These are phyloP conservation scores for Solanum chmielewskii DNA, from an alignment of 257 asterid species.

Conservation along the genomic window DNA sequence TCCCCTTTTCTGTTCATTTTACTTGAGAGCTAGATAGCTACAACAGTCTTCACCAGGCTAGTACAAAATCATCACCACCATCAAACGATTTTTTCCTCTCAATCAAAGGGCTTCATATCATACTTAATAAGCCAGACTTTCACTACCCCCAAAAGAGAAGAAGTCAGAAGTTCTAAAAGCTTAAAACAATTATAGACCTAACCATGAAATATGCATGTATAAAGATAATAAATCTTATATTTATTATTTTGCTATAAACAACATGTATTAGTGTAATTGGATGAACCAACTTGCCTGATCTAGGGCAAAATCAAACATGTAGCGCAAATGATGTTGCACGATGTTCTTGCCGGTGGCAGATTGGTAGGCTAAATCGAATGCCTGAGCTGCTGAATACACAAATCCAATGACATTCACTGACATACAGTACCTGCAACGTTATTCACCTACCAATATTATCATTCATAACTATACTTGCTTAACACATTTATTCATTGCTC, in stretches of 20 bases:
- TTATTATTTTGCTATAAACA: not conserved
- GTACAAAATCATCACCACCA: not conserved
- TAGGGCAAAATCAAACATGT: constrained; percentile 48
- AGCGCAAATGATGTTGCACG: constrained; percentile 27
- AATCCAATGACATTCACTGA: constrained; percentile 62
- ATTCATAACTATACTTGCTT: not conserved
- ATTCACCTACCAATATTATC: constrained; percentile 6
- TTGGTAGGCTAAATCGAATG: constrained; percentile 32
- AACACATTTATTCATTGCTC: not conserved
- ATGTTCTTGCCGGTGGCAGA: constrained; percentile 40
- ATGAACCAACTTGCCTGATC: constrained; percentile 69
- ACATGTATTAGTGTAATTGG: not conserved
- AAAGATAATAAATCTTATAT: not conserved
- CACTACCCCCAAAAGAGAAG: not conserved
- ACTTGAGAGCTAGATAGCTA: not conserved
- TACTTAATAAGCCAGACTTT: not conserved
- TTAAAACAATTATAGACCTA: not conserved
- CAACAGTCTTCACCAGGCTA: not conserved
- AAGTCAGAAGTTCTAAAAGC: not conserved
- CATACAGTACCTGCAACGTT: constrained; percentile 54
- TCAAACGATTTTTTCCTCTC: not conserved
- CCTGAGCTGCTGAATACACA: constrained; percentile 65
- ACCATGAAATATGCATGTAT: not conserved
- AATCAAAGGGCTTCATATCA: not conserved
- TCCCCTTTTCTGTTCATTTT: not conserved